phyloP scores from a whole-genome alignment of 2,329 filamentous ascomycete species.

The Ceratocystis cacaofunesta region DNA sequence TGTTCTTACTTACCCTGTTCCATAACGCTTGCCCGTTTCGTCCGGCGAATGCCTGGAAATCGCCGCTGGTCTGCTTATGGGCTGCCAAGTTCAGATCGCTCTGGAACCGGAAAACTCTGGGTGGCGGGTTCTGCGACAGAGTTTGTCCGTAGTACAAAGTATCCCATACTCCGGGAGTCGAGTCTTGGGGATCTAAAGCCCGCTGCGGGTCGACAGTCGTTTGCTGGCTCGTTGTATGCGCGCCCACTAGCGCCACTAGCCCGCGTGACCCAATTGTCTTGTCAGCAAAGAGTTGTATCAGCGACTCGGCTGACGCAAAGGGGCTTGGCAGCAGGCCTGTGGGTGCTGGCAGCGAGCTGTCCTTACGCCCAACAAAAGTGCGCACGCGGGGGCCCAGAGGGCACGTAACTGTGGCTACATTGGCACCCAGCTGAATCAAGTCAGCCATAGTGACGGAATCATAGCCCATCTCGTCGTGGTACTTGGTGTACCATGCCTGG shows the following conservation, averaged over 20 bases:
- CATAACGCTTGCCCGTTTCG: slow-evolving; percentile 26
- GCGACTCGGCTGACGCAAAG: slow-evolving; percentile 30
- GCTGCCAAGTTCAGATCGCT: slow-evolving; percentile 29
- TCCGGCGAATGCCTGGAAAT: slow-evolving; percentile 28
- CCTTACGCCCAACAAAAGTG: slow-evolving; percentile 37
- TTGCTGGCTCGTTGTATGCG: slow-evolving; percentile 38
- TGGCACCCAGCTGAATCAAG: slow-evolving; percentile 38
- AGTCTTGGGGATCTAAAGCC: slow-evolving; percentile 34
- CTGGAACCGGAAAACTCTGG: slow-evolving; percentile 28
- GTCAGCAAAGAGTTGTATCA: slow-evolving; percentile 34
- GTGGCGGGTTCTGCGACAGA: slow-evolving; percentile 22
- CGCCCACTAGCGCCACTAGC: slow-evolving; percentile 39
- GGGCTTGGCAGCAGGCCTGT: slow-evolving; percentile 30
- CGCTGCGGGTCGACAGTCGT: slow-evolving; percentile 29
- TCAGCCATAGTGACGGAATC: slow-evolving; percentile 36
- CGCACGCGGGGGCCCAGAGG: slow-evolving; percentile 33
- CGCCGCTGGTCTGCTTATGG: slow-evolving; percentile 24
- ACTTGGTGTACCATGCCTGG: slow-evolving; percentile 28
- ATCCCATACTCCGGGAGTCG: slow-evolving; percentile 39
- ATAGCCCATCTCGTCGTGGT: slow-evolving; percentile 21
- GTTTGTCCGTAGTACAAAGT: slow-evolving; percentile 35
- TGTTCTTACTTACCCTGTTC: slow-evolving; percentile 26
- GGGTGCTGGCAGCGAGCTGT: slow-evolving; percentile 28
- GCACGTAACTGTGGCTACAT: slow-evolving; percentile 34
- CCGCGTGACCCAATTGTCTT: slow-evolving; percentile 39